phyloP scores from a whole-genome alignment of 2,329 filamentous ascomycete species.

The Aspergillus sp. region DNA sequence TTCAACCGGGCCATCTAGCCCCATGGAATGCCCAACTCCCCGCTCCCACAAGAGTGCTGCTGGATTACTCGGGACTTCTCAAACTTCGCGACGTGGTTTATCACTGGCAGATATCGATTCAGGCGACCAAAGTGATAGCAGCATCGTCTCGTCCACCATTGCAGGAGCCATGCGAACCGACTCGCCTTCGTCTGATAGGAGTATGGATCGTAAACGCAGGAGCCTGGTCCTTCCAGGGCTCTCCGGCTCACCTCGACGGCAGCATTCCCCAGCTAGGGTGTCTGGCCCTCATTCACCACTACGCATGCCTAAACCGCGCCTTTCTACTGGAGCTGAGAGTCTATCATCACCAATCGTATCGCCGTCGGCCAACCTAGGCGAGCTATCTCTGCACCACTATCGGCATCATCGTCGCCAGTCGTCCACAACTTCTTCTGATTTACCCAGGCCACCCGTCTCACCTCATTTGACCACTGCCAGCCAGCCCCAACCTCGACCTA shows the following conservation, averaged over 20 bases:
- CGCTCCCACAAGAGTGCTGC: slow-evolving; percentile 70
- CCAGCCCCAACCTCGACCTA: slow-evolving; percentile 80
- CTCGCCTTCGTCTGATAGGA: slow-evolving; percentile 85
- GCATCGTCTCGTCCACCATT: slow-evolving; percentile 75
- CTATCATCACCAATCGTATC: slow-evolving; percentile 85
- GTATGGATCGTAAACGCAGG: slow-evolving; percentile 79
- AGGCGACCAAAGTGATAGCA: slow-evolving; percentile 79
- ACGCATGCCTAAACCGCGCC: slow-evolving; percentile 78
- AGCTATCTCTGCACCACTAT: slow-evolving; percentile 56
- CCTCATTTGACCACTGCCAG: slow-evolving; percentile 76
- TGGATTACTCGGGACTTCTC: slow-evolving; percentile 58
- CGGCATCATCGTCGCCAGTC: slow-evolving; percentile 85
- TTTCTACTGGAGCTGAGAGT: slow-evolving; percentile 52
- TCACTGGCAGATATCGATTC: slow-evolving; percentile 82
- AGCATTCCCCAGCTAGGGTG: slow-evolving; percentile 81
- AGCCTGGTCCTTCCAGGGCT: slow-evolving; percentile 81
- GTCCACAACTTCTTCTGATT: slow-evolving; percentile 78
- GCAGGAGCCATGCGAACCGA: slow-evolving; percentile 74
- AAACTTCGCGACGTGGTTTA: slow-evolving; percentile 69
- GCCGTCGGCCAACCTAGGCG: slow-evolving; percentile 78
- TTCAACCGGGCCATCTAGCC: slow-evolving; percentile 85
- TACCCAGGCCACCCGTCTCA: slow-evolving; percentile 69
- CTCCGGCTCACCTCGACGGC: slow-evolving; percentile 71
- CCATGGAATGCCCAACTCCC: slow-evolving; percentile 85
- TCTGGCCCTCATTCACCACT: slow-evolving; percentile 80